Percentiles rank a stretch among this genome's conserved stretches.
Conservation (phyloP, 352 stramenopile species). For the Achlya hypogyna region DNA sequence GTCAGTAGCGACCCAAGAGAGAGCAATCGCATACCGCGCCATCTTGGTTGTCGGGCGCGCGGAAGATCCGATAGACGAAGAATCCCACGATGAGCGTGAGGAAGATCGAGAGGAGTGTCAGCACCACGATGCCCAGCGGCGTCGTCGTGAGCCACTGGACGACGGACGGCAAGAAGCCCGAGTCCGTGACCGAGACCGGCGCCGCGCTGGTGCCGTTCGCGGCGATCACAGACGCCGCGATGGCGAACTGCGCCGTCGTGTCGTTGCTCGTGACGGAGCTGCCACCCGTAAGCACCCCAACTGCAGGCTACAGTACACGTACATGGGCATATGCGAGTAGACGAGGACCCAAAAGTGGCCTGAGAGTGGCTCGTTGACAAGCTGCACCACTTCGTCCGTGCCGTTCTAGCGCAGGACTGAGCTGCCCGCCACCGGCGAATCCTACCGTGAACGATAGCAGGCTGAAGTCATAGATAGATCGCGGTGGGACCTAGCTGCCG, state of each 20-base stretch:
- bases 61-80: conserved; percentile 45
- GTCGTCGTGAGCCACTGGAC: conserved; percentile 43
- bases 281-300: background rate
- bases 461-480: conserved; percentile 69
- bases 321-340: conserved; percentile 45
- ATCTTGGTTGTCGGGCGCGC: conserved; percentile 60
- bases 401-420: background rate
- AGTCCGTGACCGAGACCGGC: conserved; percentile 32
- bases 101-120: conserved; percentile 35
- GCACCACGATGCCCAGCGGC: conserved; percentile 36
- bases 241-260: conserved; percentile 32
- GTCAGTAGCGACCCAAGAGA: background rate
- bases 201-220: background rate
- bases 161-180: conserved; percentile 38
- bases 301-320: conserved; percentile 5
- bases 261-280: conserved; percentile 9
- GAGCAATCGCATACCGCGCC: conserved; percentile 19
- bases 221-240: conserved; percentile 31
- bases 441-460: conserved; percentile 36
- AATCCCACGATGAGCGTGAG: conserved; percentile 30
- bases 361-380: conserved; percentile 43
- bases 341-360: conserved; percentile 69
- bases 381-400: conserved; percentile 33
- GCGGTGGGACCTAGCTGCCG: conserved; percentile 23
- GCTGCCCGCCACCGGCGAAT: background rate